phyloP scores from a whole-genome alignment of 2,329 filamentous ascomycete species.

The Aspergillus quadrilineatus region DNA sequence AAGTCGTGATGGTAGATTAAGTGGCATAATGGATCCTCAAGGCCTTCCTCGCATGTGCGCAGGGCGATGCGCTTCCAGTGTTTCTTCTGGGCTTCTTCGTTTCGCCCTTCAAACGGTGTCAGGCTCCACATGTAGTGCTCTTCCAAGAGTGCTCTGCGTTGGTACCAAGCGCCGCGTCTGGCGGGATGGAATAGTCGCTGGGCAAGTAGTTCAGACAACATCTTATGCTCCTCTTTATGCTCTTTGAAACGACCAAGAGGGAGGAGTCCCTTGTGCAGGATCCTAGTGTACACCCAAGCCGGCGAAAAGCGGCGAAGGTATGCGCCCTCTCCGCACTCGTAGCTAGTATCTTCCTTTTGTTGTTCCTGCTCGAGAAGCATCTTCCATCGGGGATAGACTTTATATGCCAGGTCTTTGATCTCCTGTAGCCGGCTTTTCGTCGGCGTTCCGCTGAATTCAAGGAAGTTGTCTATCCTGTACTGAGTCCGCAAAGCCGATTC shows the following conservation, averaged over 20 bases:
- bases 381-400: slow-evolving; percentile 79
- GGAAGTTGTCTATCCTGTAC: slow-evolving; percentile 73
- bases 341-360: slow-evolving; percentile 71
- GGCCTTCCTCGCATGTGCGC: slow-evolving; percentile 77
- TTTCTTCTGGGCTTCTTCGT: slow-evolving; percentile 67
- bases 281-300: slow-evolving; percentile 88
- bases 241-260: slow-evolving; percentile 80
- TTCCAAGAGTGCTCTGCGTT: slow-evolving; percentile 88
- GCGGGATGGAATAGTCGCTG: slow-evolving; percentile 84
- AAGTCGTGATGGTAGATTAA: slow-evolving; percentile 91
- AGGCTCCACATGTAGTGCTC: slow-evolving; percentile 86
- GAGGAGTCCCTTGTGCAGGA: slow-evolving; percentile 81
- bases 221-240: slow-evolving; percentile 70
- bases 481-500: slow-evolving; percentile 83
- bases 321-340: slow-evolving; percentile 78
- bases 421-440: slow-evolving; percentile 64
- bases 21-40: slow-evolving; percentile 87
- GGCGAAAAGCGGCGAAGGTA: slow-evolving; percentile 89
- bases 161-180: slow-evolving; percentile 88
- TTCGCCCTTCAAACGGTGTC: slow-evolving; percentile 49
- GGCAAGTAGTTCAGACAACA: slow-evolving; percentile 71
- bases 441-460: slow-evolving; percentile 75
- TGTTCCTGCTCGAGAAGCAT: slow-evolving; percentile 70
- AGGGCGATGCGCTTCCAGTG: slow-evolving; percentile 77
- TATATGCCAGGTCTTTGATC: slow-evolving; percentile 70